Conservation (phyloP, 176 grass and related monocot species). For the Carex kokanica region DNA sequence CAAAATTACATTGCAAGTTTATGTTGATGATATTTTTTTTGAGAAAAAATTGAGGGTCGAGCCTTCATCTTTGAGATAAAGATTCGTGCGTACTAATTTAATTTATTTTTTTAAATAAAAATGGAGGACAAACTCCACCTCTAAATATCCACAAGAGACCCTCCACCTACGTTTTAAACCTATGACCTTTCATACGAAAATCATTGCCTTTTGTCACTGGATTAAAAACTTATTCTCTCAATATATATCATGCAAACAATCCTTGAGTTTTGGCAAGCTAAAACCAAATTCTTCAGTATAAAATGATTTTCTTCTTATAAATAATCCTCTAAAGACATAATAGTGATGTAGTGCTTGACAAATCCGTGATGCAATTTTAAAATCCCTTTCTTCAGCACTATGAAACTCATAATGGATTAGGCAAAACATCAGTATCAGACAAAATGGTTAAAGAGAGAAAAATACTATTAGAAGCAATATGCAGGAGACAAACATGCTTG, state of each 20-base stretch:
- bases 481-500: slow-evolving; percentile 15
- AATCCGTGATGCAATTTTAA: not conserved
- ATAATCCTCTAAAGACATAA: not conserved
- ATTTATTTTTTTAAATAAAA: no score
- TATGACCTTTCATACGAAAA: no score
- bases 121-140: no score
- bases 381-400: not conserved
- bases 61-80: no score
- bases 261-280: not conserved
- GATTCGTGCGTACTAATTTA: no score
- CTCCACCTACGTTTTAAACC: no score
- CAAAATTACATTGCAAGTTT: not conserved
- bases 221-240: no score
- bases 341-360: slow-evolving; percentile 15
- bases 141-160: no score
- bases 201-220: no score
- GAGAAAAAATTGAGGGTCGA: no score
- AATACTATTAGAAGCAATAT: slow-evolving; percentile 14
- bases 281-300: not conserved
- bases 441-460: not conserved
- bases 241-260: not conserved
- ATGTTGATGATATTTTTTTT: not conserved
- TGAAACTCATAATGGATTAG: slow-evolving; percentile 24
- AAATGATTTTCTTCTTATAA: not conserved
- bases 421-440: slow-evolving; percentile 29